Conservation (phyloP, 306 rosid species). For the Acacia confusa region DNA sequence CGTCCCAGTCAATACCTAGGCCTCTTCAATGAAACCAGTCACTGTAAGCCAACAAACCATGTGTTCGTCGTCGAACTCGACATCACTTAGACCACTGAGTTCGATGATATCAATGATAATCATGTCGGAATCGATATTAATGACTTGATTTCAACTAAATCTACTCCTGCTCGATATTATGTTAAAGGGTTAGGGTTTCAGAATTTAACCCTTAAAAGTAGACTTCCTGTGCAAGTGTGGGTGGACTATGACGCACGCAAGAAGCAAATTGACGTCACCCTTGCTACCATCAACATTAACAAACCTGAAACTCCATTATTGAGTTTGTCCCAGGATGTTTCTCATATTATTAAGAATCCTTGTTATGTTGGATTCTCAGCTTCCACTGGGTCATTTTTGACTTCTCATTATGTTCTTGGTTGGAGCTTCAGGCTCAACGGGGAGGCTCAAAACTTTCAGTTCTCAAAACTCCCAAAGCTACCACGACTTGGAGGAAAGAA, state of each 20-base stretch:
- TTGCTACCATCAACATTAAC: neutral
- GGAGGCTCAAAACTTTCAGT: neutral
- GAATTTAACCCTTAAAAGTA: constrained; percentile 49
- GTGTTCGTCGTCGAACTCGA: neutral
- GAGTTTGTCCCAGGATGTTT: neutral
- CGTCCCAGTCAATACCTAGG: neutral
- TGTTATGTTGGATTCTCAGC: neutral
- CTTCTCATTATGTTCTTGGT: neutral
- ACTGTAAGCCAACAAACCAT: neutral
- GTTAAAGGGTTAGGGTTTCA: neutral
- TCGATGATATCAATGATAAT: constrained; percentile 53
- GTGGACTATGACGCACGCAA: constrained; percentile 52
- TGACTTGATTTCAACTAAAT: neutral
- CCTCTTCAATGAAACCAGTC: neutral
- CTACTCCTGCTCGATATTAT: constrained; percentile 45
- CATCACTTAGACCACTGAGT: constrained; percentile 38
- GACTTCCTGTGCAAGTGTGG: constrained; percentile 55
- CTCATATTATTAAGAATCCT: too few relatives aligned
- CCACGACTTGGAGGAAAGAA: neutral
- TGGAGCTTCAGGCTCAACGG: neutral
- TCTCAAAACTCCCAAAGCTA: neutral
- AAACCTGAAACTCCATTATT: neutral
- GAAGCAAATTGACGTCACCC: neutral
- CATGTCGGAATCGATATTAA: constrained; percentile 53
- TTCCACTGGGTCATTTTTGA: neutral